phyloP scores from a whole-genome alignment of 768 basidiomycete species.

The Lentinula edodes region DNA sequence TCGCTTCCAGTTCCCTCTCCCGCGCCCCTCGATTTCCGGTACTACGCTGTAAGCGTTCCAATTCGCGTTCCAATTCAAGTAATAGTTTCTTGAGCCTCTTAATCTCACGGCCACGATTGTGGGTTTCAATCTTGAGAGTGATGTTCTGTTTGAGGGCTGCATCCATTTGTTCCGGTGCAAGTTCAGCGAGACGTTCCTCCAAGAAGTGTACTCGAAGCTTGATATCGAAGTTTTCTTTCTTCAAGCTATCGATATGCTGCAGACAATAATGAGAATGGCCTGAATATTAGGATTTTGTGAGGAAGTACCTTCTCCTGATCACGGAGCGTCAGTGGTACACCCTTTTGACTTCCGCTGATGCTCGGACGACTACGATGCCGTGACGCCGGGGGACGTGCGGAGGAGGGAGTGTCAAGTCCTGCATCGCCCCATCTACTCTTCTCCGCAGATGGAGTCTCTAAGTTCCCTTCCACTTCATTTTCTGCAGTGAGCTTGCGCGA shows the following conservation, averaged over 20 bases:
- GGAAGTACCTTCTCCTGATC: slow-evolving; percentile 88
- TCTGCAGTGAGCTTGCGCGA: slow-evolving; percentile 32
- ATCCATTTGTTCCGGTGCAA: slow-evolving; percentile 90
- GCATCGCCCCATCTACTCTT: slow-evolving; percentile 39
- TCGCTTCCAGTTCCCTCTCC: slow-evolving; percentile 71
- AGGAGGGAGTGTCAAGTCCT: slow-evolving; percentile 44
- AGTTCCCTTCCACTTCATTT: slow-evolving; percentile 29
- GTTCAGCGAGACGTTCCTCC: slow-evolving; percentile 85
- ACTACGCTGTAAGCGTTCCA: slow-evolving; percentile 61
- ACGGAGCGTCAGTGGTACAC: slow-evolving; percentile 67
- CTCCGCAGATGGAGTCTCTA: slow-evolving; percentile 51
- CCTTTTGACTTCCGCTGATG: slow-evolving; percentile 34
- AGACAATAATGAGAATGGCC: neutral
- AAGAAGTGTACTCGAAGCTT: slow-evolving; percentile 95
- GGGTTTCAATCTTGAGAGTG: slow-evolving; percentile 87
- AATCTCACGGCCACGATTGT: slow-evolving; percentile 83
- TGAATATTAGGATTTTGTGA: neutral
- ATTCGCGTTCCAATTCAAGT: slow-evolving; percentile 74
- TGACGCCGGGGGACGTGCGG: slow-evolving; percentile 27
- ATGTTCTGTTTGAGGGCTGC: slow-evolving; percentile 90
- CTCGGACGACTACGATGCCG: slow-evolving; percentile 30
- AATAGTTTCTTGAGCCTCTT: slow-evolving; percentile 90
- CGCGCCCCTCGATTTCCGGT: slow-evolving; percentile 35
- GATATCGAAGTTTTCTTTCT: slow-evolving; percentile 96
- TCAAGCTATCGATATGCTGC: slow-evolving; percentile 91